These are phyloP conservation scores for Rhodotorula toruloides DNA, from an alignment of 768 basidiomycete genomes.

Conservation along the genomic window DNA sequence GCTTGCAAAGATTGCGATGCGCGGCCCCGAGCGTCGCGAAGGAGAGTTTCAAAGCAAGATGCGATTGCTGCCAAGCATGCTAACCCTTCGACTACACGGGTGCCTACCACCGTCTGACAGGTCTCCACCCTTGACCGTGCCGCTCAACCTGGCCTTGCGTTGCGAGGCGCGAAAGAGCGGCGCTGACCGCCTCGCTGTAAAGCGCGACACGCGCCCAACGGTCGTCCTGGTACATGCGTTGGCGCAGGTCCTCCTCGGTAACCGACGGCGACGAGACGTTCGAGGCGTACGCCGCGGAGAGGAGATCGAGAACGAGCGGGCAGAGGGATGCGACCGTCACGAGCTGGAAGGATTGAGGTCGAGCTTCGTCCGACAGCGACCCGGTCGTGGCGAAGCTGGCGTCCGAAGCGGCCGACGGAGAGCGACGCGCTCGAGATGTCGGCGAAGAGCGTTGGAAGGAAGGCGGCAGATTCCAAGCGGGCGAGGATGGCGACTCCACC, in stretches of 20 bases:
- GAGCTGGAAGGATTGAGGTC: constrained; percentile 1
- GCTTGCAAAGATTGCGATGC: too few relatives aligned
- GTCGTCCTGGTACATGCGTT: neutral
- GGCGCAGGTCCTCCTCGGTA: neutral
- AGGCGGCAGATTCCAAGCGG: neutral
- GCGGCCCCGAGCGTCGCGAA: too few relatives aligned
- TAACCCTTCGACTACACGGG: neutral
- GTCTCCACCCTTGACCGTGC: neutral
- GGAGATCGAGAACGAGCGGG: neutral
- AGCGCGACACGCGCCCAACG: constrained; percentile 1
- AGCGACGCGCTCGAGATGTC: neutral
- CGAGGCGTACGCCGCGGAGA: neutral
- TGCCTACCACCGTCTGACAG: neutral
- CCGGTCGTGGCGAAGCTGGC: neutral
- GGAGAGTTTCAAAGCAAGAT: too few relatives aligned
- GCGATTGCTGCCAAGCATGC: too few relatives aligned
- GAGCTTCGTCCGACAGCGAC: neutral
- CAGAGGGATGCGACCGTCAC: neutral
- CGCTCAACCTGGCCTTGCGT: neutral
- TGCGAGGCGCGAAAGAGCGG: neutral
- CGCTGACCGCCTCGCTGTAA: neutral
- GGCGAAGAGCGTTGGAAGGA: neutral
- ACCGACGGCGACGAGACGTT: neutral
- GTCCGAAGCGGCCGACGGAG: neutral
- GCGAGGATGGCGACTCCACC: neutral